phyloP scores from a whole-genome alignment of 2,329 filamentous ascomycete species.

The Botrytis porri region DNA sequence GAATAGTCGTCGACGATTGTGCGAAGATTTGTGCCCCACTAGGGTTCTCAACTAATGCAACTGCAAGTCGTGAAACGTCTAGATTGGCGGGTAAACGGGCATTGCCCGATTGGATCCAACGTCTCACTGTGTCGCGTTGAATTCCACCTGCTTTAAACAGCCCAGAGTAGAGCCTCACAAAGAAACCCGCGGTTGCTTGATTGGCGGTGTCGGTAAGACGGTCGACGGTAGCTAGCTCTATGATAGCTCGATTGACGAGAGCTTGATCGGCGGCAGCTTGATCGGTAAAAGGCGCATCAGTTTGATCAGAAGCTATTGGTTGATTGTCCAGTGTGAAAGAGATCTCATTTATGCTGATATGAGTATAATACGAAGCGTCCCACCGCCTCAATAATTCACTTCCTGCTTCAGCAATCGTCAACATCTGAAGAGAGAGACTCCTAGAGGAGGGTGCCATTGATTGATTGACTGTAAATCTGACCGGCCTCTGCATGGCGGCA shows the following conservation, averaged over 20 bases:
- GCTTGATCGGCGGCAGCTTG: neutral
- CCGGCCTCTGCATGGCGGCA: neutral
- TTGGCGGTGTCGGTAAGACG: neutral
- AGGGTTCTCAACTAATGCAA: neutral
- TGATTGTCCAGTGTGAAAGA: neutral
- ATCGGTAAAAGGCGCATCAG: neutral
- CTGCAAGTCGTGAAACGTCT: neutral
- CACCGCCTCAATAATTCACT: neutral
- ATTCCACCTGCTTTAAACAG: neutral
- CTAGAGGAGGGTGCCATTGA: neutral
- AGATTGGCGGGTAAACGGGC: neutral
- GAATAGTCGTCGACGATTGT: accelerated
- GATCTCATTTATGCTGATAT: neutral
- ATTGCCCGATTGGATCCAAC: neutral
- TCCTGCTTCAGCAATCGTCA: neutral
- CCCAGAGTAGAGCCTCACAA: neutral
- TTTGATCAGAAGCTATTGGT: neutral
- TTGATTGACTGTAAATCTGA: neutral
- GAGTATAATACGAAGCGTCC: neutral
- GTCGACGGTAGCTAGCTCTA: neutral
- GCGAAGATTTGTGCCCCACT: neutral
- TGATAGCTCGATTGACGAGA: neutral
- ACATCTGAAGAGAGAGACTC: neutral
- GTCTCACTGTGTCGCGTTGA: neutral
- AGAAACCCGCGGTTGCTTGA: neutral